Base-by-base conservation (phyloP, 2,329 filamentous ascomycete genomes). In the Malbranchea zuffiana region DNA sequence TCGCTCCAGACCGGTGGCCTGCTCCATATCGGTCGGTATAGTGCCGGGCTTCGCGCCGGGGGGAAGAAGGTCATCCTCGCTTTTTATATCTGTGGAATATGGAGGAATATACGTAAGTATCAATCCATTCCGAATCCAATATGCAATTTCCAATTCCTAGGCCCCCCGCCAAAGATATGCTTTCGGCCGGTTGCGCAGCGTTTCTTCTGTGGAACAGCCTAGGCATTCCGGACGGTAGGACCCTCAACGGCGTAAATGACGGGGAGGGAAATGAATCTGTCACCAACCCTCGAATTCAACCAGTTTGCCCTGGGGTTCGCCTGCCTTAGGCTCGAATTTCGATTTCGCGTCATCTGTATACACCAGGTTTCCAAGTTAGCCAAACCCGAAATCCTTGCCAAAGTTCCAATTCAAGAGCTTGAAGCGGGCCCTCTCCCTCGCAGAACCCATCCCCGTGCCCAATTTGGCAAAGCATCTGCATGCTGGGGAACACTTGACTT, bases 1-100 rank as follows among this genome's bases (percentile, higher is more conserved):
- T 76, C 90, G 87, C 74, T 98, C 90, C 43, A 96, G 74, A 82
- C 90, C 90, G 53, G 90, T 96, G 43, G 90, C 69, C 66, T 98
- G 90, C 65, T 96, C 86, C 60, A 93, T 66, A 66, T 98, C 90
- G 67, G 84, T 92, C 50, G 90, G 85, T 50, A 98, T 71, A 61
- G 81, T 82, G 59, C 90, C 88, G 47, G 78, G 68, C 53, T 74
- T 64, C 53, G 82, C 86, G 70, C 90, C 90, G 21, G 85, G 82
- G 47, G 81, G 75, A 48, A 92, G 51, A 42, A 98, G 82, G 64
- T 98, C 90, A n/a, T 76, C 72, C 50, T 81, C 74, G 48, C 60
- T 66, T 69, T 80, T 80, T 68, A 98, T 75, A 54, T 96, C 90
- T 98, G 62, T 38, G 36, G 21, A n/a, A n/a, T 6, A n/a, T n/a